Percentiles rank a stretch among this genome's conserved stretches.
These are phyloP conservation scores for Cladobotryum protrusum DNA, from an alignment of 2,329 filamentous ascomycete genomes.

Conservation along the genomic window DNA sequence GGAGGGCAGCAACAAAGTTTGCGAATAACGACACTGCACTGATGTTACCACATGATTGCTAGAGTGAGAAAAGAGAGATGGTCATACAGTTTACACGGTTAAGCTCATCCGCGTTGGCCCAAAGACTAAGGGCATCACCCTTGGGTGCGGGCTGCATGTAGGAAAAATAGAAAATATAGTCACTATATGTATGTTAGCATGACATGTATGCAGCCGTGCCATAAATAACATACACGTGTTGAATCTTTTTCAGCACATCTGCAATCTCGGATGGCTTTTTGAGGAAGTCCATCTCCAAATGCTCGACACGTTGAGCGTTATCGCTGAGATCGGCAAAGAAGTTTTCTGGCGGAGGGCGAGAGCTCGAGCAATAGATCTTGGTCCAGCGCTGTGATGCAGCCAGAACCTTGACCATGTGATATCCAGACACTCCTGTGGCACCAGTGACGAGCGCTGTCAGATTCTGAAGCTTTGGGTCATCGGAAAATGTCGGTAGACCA, in stretches of 20 bases:
- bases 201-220: no score
- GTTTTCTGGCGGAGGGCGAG: slow-evolving; percentile 1
- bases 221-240: neutral
- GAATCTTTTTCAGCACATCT: neutral
- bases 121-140: neutral
- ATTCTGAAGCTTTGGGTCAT: neutral
- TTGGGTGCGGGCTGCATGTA: slow-evolving; percentile 3
- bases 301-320: neutral
- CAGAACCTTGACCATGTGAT: slow-evolving; percentile 5
- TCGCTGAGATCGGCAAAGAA: neutral
- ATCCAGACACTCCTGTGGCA: slow-evolving; percentile 11
- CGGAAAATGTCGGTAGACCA: slow-evolving; percentile 4
- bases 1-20: slow-evolving; percentile 2
- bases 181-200: neutral
- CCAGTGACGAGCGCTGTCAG: slow-evolving; percentile 12
- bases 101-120: slow-evolving; percentile 5
- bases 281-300: slow-evolving; percentile 4
- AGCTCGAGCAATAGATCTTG: slow-evolving; percentile 6
- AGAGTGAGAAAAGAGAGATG: neutral
- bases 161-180: slow-evolving; percentile 10
- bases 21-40: neutral
- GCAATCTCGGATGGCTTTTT: slow-evolving; percentile 1
- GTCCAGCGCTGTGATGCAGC: slow-evolving; percentile 8
- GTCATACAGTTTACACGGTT: slow-evolving; percentile 3
- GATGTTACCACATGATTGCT: no score